Evolutionary conservation across 805 yeast genomes (phyloP), one percentile per base, ranked within the genome.

Genomic region (Millerozyma acaciae): DNA sequence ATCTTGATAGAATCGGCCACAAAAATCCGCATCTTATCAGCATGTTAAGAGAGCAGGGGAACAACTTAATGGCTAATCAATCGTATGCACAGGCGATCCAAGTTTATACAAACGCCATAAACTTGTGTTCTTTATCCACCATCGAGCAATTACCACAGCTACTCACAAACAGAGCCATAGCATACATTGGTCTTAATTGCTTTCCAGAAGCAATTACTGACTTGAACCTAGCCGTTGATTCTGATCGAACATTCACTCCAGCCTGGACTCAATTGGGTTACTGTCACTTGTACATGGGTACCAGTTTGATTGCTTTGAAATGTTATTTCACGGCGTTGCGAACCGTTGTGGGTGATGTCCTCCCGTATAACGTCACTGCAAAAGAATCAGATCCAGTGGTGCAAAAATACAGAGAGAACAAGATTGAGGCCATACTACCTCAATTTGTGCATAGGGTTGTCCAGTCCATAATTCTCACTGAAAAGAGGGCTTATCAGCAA

Each of bases 231-330:
- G 69, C 70, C 0, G 40, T 65, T 7, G 26, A 30, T 14, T 30
- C 42, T 23, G 69, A 65, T 37, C 41, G 56, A 20, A 47, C 57
- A 5, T 62, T 57, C 39, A 54, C 65, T 4, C 64, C 70, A 2
- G 71, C 68, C 5, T 65, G 71, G 71, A 48, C 62, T 13, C 71
- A 65, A 45, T 48, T 65, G 38, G 70, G 68, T 4, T 65, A 63
- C 47, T 64, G 68, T 41, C 67, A 64, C 27, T 44, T 65, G 22
- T 64, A 62, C 42, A 55, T 64, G 62, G 70, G 70, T 4, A 44
- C 44, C 22, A 55, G 62, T 28, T 39, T 63, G 16, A 30, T 55
- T 7, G 57, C 68, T 2, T 44, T 65, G 27, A 45, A 48, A 30
- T 57, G 65, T 38, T 64, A 64, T 42, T 44, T 54, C 9, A 46